Evolutionary conservation across 2,329 filamentous ascomycete genomes (phyloP).

Genomic region (Xylariales sp.): DNA sequence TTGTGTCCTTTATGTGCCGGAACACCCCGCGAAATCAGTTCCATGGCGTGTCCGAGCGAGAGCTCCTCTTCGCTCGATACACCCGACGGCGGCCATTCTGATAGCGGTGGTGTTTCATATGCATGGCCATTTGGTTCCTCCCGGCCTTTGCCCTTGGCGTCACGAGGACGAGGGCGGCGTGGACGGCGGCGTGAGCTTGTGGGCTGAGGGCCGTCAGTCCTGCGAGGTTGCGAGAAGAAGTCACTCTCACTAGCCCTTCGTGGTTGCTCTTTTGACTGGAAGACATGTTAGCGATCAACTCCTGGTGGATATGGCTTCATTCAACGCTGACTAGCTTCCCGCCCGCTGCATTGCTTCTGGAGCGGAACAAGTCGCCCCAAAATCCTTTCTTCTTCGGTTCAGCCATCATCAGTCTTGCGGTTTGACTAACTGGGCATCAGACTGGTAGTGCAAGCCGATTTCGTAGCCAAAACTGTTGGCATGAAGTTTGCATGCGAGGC

Average conservation of each 20-base stretch:
- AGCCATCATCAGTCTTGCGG: not conserved
- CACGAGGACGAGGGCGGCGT: slow-evolving; percentile 33
- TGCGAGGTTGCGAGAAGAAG: slow-evolving; percentile 21
- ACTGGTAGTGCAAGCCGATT: not conserved
- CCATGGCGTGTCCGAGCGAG: slow-evolving; percentile 48
- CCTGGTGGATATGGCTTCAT: not conserved
- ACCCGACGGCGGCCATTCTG: slow-evolving; percentile 54
- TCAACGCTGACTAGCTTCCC: slow-evolving; percentile 5
- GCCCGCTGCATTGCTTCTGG: slow-evolving; percentile 1
- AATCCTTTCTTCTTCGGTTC: slow-evolving; percentile 8
- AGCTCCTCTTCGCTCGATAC: slow-evolving; percentile 46
- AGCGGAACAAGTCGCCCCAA: slow-evolving; percentile 7
- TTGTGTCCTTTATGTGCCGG: slow-evolving; percentile 53
- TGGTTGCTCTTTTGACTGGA: slow-evolving; percentile 26
- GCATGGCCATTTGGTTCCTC: slow-evolving; percentile 26
- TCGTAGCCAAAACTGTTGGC: not conserved
- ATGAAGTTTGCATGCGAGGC: slow-evolving; percentile 2
- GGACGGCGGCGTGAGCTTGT: slow-evolving; percentile 35
- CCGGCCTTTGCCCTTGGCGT: slow-evolving; percentile 35
- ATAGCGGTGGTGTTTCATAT: slow-evolving; percentile 34
- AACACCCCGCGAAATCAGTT: slow-evolving; percentile 54
- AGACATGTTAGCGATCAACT: not conserved
- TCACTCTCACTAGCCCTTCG: slow-evolving; percentile 31
- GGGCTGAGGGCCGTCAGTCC: slow-evolving; percentile 15
- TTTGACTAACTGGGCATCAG: not conserved